Conservation (phyloP, 139 green algal species). For the Chlamydomonas eustigma region DNA sequence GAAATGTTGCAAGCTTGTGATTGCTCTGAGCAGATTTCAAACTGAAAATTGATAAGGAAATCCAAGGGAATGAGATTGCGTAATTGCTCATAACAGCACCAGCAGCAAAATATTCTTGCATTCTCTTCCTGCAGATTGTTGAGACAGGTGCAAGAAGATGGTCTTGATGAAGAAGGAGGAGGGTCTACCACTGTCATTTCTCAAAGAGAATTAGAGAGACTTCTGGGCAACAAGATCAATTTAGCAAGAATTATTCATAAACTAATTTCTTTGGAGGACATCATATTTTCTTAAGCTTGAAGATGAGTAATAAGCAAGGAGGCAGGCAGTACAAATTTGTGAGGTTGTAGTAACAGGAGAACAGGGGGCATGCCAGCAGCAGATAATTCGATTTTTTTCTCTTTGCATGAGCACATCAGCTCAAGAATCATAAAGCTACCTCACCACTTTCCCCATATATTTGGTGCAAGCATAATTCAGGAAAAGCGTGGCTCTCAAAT, state of each 20-base stretch:
- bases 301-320: no score
- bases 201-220: conserved; percentile 10
- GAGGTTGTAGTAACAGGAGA: no score
- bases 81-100: neutral
- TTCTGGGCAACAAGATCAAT: conserved; percentile 20
- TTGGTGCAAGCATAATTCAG: no score
- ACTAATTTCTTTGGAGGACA: conserved; percentile 27
- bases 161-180: neutral
- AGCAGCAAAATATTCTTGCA: neutral
- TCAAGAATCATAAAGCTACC: no score
- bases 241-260: conserved; percentile 23
- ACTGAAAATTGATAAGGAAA: no score
- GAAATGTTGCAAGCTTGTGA: neutral
- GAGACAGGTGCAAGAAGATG: neutral
- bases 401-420: no score
- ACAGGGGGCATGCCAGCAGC: no score
- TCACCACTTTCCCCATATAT: no score
- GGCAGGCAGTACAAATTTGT: no score
- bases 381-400: no score
- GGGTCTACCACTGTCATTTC: neutral
- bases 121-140: neutral
- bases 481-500: no score
- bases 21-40: no score
- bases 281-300: conserved; percentile 17
- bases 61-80: neutral